Evolutionary conservation across 768 basidiomycete genomes (phyloP).

Genomic region (Tulasnella sp.): DNA sequence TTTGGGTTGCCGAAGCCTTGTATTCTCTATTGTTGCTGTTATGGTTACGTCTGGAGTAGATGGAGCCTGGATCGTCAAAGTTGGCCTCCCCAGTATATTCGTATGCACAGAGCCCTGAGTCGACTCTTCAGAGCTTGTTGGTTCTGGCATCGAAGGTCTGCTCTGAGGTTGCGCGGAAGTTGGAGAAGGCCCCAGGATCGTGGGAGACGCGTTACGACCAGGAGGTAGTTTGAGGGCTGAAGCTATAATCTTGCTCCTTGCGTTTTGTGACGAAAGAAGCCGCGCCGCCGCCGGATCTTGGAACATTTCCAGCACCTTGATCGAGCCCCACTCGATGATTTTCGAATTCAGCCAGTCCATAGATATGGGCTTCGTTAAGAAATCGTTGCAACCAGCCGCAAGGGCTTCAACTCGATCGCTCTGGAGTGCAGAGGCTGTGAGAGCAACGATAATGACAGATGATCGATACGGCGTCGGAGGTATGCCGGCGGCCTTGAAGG

Average conservation of each 20-base stretch:
- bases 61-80: conserved; percentile 4
- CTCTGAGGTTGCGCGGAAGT: not conserved
- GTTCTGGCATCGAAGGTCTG: not conserved
- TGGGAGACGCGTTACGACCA: conserved; percentile 6
- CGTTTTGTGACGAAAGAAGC: conserved; percentile 4
- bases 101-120: not conserved
- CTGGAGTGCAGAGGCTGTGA: conserved; percentile 92
- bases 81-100: not conserved
- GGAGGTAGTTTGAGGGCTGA: conserved; percentile 17
- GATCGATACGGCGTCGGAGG: conserved; percentile 45
- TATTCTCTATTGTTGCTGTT: not conserved
- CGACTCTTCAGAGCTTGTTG: not conserved
- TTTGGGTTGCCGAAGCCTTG: not conserved
- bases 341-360: conserved; percentile 94
- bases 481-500: conserved; percentile 44
- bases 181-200: not conserved
- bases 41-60: conserved; percentile 9
- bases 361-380: conserved; percentile 94
- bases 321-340: conserved; percentile 98
- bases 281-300: conserved; percentile 46
- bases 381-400: conserved; percentile 97
- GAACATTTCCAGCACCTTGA: conserved; percentile 90
- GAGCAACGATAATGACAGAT: conserved; percentile 97
- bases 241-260: conserved; percentile 10
- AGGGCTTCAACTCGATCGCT: conserved; percentile 94